Evolutionary conservation across 75 land plant genomes (phyloP).

Genomic region (Cryptomeria japonica): DNA sequence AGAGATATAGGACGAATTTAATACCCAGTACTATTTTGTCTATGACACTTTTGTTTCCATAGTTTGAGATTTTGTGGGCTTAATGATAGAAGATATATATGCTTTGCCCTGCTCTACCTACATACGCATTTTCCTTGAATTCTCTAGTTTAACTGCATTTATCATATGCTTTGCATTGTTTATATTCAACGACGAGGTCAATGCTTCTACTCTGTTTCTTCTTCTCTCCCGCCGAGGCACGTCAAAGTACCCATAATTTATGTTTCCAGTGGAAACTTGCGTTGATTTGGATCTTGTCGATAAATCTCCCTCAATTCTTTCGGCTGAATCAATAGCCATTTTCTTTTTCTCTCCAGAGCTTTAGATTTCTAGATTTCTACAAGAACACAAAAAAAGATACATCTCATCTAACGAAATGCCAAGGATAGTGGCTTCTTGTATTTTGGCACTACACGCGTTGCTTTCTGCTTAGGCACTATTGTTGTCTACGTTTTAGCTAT

Average conservation of each 20-base stretch:
- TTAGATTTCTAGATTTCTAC: neutral
- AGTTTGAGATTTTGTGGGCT: neutral
- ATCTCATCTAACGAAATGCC: no score
- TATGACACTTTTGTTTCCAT: neutral
- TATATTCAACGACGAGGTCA: neutral
- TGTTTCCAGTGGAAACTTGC: no score
- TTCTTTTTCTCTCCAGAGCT: neutral
- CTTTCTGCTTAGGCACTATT: neutral
- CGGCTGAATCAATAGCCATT: no score
- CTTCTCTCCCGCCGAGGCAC: neutral
- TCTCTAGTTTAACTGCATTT: neutral
- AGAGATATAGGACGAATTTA: neutral
- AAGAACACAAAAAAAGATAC: no score
- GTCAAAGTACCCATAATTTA: no score
- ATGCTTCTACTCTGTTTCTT: neutral
- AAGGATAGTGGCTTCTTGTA: no score
- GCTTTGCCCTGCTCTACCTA: neutral
- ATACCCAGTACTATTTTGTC: neutral
- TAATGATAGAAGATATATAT: neutral
- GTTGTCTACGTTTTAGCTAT: neutral
- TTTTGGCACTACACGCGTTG: no score
- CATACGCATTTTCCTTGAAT: neutral
- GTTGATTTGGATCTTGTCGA: no score
- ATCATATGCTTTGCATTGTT: neutral
- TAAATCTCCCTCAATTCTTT: no score